Conservation (phyloP, 371 early-diverging fungal genomes). For the Mucor indicus region DNA sequence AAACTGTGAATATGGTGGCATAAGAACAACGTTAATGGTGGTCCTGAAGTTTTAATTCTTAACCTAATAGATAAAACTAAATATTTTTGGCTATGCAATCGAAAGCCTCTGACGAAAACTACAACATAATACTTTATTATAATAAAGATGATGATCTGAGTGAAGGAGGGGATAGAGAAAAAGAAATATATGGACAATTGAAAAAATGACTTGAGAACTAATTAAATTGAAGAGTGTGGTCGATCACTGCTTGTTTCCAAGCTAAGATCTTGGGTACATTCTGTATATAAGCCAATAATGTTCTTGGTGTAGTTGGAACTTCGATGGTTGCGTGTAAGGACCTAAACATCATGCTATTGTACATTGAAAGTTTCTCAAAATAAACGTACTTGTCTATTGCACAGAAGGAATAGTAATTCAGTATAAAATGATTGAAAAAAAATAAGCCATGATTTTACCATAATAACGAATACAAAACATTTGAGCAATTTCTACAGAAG, state of each 20-base stretch:
- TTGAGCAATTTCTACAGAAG: neutral
- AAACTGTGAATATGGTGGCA: no score
- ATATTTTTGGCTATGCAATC: no score
- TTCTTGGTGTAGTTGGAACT: slow-evolving; percentile 6
- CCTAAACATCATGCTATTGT: slow-evolving; percentile 2
- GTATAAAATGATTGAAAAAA: neutral
- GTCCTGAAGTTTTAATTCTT: no score
- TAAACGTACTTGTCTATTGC: neutral
- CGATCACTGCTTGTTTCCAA: slow-evolving; percentile 8
- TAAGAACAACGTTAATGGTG: no score
- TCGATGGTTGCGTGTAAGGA: slow-evolving; percentile 7
- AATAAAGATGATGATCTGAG: no score
- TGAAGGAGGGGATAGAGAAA: no score
- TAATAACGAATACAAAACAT: slow-evolving; percentile 5
- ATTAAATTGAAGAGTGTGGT: neutral
- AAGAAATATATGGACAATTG: no score
- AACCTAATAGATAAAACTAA: no score
- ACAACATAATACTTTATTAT: no score
- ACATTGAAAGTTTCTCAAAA: slow-evolving; percentile 1
- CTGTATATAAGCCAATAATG: slow-evolving; percentile 2
- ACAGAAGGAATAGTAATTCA: neutral
- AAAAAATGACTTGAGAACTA: no score
- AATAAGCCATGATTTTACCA: slow-evolving; percentile 1
- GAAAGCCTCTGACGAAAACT: no score
- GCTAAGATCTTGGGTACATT: slow-evolving; percentile 6